phyloP scores from a whole-genome alignment of 2,329 filamentous ascomycete genomes.

The Aspergillus glaucus region DNA sequence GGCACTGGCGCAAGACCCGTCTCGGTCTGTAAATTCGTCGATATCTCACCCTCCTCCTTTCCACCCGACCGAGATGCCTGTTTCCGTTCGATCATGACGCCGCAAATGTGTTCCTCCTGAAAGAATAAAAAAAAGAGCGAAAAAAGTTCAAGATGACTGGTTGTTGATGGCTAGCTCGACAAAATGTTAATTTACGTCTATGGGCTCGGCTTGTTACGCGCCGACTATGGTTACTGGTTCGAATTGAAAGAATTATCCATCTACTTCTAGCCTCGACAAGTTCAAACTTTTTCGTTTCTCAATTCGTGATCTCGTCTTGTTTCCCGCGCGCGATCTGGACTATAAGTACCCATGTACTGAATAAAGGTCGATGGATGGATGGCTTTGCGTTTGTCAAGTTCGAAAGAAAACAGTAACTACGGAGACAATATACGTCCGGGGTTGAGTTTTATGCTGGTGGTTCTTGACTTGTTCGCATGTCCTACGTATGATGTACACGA shows the following conservation, averaged over 20 bases:
- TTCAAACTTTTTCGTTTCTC: too few species aligned
- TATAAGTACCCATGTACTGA: too few species aligned
- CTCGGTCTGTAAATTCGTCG: constrained; percentile 79
- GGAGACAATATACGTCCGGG: too few species aligned
- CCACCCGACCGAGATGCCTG: constrained; percentile 28
- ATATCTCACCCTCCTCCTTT: constrained; percentile 37
- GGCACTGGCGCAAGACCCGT: constrained; percentile 99
- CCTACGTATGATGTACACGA: constrained; percentile 14
- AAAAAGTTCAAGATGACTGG: constrained; percentile 13
- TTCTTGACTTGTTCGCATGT: too few species aligned
- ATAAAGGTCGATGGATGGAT: too few species aligned
- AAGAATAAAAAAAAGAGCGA: constrained; percentile 1
- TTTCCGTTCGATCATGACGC: constrained; percentile 24
- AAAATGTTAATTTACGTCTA: neutral
- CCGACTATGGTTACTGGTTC: neutral
- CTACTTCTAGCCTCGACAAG: too few species aligned
- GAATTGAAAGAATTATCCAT: constrained; percentile 1
- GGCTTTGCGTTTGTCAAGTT: too few species aligned
- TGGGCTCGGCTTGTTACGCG: neutral
- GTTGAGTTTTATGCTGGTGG: too few species aligned
- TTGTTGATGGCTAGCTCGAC: neutral
- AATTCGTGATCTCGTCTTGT: too few species aligned
- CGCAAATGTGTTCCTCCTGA: neutral
- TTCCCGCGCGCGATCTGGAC: too few species aligned
- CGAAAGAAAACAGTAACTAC: too few species aligned